phyloP scores from a whole-genome alignment of 805 yeast genomes.

The Teunomyces stri region DNA sequence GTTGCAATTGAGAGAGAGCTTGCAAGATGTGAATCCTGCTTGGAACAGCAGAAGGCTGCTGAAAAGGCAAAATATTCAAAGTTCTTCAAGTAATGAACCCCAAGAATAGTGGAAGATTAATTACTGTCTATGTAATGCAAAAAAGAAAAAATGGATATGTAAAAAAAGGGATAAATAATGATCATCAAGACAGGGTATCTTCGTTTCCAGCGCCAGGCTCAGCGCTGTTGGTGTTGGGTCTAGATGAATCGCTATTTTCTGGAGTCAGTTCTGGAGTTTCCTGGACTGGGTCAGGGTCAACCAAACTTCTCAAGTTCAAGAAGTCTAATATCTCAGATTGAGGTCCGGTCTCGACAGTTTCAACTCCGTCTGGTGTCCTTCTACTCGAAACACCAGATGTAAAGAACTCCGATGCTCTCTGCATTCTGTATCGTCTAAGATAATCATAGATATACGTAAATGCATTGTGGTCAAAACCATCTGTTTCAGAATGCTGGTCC shows the following conservation, averaged over 20 bases:
- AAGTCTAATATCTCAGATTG: conserved; percentile 20
- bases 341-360: conserved; percentile 23
- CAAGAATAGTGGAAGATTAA: not conserved
- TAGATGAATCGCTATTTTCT: not conserved
- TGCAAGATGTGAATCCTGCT: conserved; percentile 34
- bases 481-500: not conserved
- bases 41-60: conserved; percentile 44
- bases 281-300: conserved; percentile 12
- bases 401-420: conserved; percentile 22
- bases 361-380: conserved; percentile 45
- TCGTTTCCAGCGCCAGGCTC: not conserved
- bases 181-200: not conserved
- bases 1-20: conserved; percentile 45
- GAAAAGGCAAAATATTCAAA: conserved; percentile 59
- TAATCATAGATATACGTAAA: conserved; percentile 21
- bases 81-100: conserved; percentile 47
- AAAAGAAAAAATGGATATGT: not conserved
- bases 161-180: not conserved
- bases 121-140: conserved; percentile 1
- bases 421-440: conserved; percentile 14
- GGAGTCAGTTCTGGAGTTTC: not conserved
- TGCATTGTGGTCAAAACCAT: conserved; percentile 7
- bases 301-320: conserved; percentile 26
- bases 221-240: not conserved
- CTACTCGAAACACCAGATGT: conserved; percentile 50